Conservation (phyloP, 306 rosid genomes). For the Astragalus membranaceus region DNA sequence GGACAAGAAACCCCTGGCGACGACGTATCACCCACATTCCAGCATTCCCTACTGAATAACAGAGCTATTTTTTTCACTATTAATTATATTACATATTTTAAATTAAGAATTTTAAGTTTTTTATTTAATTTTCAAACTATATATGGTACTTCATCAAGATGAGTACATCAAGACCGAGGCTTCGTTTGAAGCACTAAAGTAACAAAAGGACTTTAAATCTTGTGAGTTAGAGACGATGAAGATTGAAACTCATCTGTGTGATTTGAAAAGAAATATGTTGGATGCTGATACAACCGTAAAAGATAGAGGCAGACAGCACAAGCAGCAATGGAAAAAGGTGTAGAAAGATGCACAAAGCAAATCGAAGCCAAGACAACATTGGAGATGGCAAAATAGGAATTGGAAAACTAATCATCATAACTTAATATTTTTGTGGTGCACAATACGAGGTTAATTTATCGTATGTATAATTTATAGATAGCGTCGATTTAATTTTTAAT, state of each 20-base stretch:
- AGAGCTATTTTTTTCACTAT: too few relatives aligned
- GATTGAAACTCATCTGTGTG: conserved; percentile 11
- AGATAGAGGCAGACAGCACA: background rate
- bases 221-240: conserved; percentile 10
- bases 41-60: too few relatives aligned
- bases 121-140: conserved; percentile 20
- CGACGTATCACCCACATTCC: too few relatives aligned
- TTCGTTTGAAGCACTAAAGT: background rate
- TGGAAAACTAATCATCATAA: conserved; percentile 2
- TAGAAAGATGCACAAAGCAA: background rate
- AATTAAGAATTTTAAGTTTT: too few relatives aligned
- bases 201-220: background rate
- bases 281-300: background rate
- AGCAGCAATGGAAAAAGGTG: background rate
- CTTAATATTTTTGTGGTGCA: background rate
- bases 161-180: conserved; percentile 7
- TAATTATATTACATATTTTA: too few relatives aligned
- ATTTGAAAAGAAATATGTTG: background rate
- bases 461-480: background rate
- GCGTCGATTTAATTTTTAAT: too few relatives aligned
- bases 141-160: conserved; percentile 24
- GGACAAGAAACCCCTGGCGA: too few relatives aligned
- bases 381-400: conserved; percentile 15
- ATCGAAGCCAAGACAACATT: conserved; percentile 15
- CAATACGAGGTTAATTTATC: background rate